These are phyloP conservation scores for Calcarisporium arbuscula DNA, from an alignment of 2,329 filamentous ascomycete genomes.

Conservation along the genomic window DNA sequence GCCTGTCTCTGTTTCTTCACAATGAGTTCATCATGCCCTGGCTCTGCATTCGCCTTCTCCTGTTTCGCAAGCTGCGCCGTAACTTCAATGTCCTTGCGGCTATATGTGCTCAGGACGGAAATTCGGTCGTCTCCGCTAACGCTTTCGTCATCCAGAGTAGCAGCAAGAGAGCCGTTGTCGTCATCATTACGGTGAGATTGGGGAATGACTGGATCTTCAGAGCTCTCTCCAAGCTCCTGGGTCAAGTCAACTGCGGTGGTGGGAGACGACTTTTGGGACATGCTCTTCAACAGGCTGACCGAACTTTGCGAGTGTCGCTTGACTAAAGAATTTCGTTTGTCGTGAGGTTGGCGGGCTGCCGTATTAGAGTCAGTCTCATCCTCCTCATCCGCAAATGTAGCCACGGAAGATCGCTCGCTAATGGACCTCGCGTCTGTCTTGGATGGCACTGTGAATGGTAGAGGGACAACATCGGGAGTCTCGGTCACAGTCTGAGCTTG, in stretches of 20 bases:
- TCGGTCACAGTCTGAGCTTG: slow-evolving; percentile 23
- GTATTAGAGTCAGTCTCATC: no score
- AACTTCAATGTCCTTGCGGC: slow-evolving; percentile 29
- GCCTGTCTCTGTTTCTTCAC: not conserved
- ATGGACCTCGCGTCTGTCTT: slow-evolving; percentile 33
- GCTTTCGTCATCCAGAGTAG: slow-evolving; percentile 51
- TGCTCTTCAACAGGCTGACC: slow-evolving; percentile 33
- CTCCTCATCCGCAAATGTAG: slow-evolving; percentile 60
- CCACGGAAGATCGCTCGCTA: slow-evolving; percentile 58
- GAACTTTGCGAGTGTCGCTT: slow-evolving; percentile 45
- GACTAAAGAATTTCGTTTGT: slow-evolving; percentile 32
- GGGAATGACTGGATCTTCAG: slow-evolving; percentile 39
- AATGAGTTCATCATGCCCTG: not conserved
- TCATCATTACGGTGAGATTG: slow-evolving; percentile 26
- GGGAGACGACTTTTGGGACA: slow-evolving; percentile 30
- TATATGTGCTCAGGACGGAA: slow-evolving; percentile 17
- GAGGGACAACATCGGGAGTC: slow-evolving; percentile 49
- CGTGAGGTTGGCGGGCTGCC: slow-evolving; percentile 14
- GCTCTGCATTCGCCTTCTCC: not conserved
- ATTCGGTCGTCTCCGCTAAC: slow-evolving; percentile 31
- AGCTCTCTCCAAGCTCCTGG: slow-evolving; percentile 28
- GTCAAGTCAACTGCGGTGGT: slow-evolving; percentile 9
- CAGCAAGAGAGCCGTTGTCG: slow-evolving; percentile 48
- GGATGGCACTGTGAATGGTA: slow-evolving; percentile 58
- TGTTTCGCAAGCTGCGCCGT: slow-evolving; percentile 26